Evolutionary conservation across 805 yeast genomes (phyloP).

Genomic region (Priceomyces carsonii): DNA sequence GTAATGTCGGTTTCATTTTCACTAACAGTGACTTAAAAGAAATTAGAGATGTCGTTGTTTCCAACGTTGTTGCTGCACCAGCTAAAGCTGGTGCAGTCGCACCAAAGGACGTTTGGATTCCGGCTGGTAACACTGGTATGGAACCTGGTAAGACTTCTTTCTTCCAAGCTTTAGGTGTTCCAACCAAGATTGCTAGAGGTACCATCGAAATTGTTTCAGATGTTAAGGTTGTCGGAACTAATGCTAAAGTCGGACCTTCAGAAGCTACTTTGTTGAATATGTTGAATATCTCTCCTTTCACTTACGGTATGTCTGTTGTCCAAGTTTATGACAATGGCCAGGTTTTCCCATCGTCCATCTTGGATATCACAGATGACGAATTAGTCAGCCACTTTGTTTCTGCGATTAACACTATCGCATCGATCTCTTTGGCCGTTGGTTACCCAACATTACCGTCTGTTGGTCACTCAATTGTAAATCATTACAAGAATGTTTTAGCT

Average conservation of each 20-base stretch:
- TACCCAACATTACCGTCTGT: constrained; percentile 99
- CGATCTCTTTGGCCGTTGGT: constrained; percentile 95
- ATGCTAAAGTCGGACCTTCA: constrained; percentile 94
- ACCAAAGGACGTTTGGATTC: constrained; percentile 95
- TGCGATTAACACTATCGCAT: constrained; percentile 92
- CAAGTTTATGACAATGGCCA: constrained; percentile 99
- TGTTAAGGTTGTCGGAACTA: constrained; percentile 89
- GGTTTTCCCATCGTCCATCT: constrained; percentile 93
- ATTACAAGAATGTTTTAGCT: constrained; percentile 98
- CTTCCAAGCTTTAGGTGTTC: constrained; percentile 99
- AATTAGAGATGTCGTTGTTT: constrained; percentile 82
- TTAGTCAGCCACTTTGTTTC: constrained; percentile 87
- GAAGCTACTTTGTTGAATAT: constrained; percentile 98
- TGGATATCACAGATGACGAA: constrained; percentile 98
- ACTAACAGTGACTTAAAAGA: constrained; percentile 93
- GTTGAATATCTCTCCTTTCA: constrained; percentile 99
- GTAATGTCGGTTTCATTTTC: constrained; percentile 99
- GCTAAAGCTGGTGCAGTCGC: constrained; percentile 99
- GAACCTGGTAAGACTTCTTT: constrained; percentile 99
- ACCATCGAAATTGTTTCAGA: constrained; percentile 98
- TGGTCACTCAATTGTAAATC: constrained; percentile 97
- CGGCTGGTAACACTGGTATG: constrained; percentile 99
- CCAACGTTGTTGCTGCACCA: constrained; percentile 99
- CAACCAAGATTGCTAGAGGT: constrained; percentile 99
- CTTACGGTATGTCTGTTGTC: constrained; percentile 95